Evolutionary conservation across 2,329 filamentous ascomycete genomes (phyloP), one percentile per base, ranked within the genome.

Genomic region (Talaromyces sp.): DNA sequence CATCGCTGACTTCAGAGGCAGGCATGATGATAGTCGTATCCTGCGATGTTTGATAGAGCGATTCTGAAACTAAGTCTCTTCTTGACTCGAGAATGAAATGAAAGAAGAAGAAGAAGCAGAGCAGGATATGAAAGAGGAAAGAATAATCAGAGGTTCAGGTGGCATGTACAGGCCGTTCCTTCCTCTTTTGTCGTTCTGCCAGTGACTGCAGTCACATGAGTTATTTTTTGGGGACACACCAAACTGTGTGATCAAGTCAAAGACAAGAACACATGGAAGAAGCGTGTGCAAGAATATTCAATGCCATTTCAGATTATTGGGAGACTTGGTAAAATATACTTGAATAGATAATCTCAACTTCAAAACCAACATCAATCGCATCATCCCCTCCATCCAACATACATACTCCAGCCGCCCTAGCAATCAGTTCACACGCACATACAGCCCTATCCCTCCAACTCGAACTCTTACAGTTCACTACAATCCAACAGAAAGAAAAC

Each of bases 1-100:
- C 84, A 65, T 85, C 84, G 65, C 81, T 82, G 48, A 79, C 76
- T 8, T 83, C 80, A 33, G 85, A 87, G 48, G 76, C 82, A 67
- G 85, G 77, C 83, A 85, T 85, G 43, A 54, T 59, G 63, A 58
- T 39, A 31, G 48, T 35, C 11, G 41, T 35, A n/a, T 24, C 37
- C 33, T 56, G n/a, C 14, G 19, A 9, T 24, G 11, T 22, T 22
- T 19, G 31, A 24, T 7, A 7, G 19, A 14, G 16, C 5, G 10
- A 54, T 16, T 11, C 9, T n/a, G 50, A 2, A 19, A 52, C 8
- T n/a, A n/a, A 9, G 4, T 2, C 27, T 56, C n/a, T 56, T 33
- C 10, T 35, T 37, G 52, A 56, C 33, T 37, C 7, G 31, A 39
- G 24, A 24, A 48, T 2, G 13, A 16, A 27, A 41, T 6, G 10